Percentiles rank a stretch among this genome's conserved stretches.
Evolutionary conservation across 805 yeast species (phyloP).

Genomic region (Barnettozyma vustinii): DNA sequence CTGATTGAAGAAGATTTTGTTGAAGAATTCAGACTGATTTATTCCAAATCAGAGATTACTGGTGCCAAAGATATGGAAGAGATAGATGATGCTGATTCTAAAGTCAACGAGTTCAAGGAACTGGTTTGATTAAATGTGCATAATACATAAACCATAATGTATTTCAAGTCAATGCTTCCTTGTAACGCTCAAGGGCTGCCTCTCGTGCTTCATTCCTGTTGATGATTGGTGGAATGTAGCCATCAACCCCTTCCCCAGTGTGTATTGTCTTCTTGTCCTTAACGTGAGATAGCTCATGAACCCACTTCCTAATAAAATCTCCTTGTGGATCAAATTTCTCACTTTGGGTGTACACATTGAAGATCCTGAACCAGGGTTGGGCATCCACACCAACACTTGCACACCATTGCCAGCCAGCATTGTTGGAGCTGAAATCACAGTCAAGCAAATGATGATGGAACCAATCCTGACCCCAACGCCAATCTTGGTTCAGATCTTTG

Average conservation of each 20-base stretch:
- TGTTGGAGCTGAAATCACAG: conserved; percentile 48
- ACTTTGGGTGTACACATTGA: conserved; percentile 47
- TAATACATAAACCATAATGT: background rate
- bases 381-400: conserved; percentile 49
- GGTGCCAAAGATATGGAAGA: background rate
- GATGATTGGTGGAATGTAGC: conserved; percentile 41
- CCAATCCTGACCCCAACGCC: conserved; percentile 50
- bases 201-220: conserved; percentile 37
- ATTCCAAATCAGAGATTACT: background rate
- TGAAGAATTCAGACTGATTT: background rate
- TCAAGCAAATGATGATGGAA: conserved; percentile 45
- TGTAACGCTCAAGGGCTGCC: conserved; percentile 37
- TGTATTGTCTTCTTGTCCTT: conserved; percentile 22
- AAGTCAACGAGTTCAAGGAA: conserved; percentile 13
- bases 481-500: conserved; percentile 46
- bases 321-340: conserved; percentile 45
- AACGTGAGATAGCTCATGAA: conserved; percentile 37
- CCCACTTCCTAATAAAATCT: conserved; percentile 40
- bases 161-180: conserved; percentile 27
- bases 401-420: conserved; percentile 55
- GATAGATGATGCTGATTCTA: conserved; percentile 9
- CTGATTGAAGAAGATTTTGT: conserved; percentile 1
- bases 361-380: conserved; percentile 52
- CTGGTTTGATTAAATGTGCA: background rate
- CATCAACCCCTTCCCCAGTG: conserved; percentile 27